A percentile compares a stretch with the other conserved stretches of the same genome.
These are phyloP conservation scores for Paecilomyces sp. DNA, from an alignment of 2,329 filamentous ascomycete species.

Conservation along the genomic window DNA sequence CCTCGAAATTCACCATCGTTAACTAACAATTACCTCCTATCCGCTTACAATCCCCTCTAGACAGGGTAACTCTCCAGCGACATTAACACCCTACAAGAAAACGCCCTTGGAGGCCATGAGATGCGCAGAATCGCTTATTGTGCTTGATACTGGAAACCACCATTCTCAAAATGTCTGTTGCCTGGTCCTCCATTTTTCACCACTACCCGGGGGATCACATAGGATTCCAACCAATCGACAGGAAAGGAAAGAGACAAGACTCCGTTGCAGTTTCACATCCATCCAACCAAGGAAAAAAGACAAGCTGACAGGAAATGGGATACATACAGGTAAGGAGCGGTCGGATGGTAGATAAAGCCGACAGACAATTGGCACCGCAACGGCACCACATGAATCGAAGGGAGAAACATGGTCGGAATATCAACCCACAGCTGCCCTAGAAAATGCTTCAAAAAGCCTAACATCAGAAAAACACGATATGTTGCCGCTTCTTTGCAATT, in stretches of 20 bases:
- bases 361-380: background rate
- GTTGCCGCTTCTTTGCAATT: slow-evolving; percentile 2
- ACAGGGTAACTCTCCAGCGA: no score
- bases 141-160: background rate
- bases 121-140: background rate
- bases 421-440: background rate
- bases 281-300: background rate
- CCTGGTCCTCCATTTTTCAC: background rate
- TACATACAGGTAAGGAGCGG: background rate
- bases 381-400: background rate
- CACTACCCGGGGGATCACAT: background rate
- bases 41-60: no score
- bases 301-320: background rate
- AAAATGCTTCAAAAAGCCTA: background rate
- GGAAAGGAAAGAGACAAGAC: background rate
- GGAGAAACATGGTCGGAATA: background rate
- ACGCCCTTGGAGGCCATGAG: background rate
- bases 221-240: background rate
- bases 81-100: background rate
- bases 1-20: no score
- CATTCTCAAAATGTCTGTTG: background rate
- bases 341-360: background rate
- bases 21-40: no score
- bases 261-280: background rate
- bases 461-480: background rate